These are phyloP conservation scores for Staphylotrichum longicolle DNA, from an alignment of 495 filamentous ascomycete genomes.

Conservation along the genomic window DNA sequence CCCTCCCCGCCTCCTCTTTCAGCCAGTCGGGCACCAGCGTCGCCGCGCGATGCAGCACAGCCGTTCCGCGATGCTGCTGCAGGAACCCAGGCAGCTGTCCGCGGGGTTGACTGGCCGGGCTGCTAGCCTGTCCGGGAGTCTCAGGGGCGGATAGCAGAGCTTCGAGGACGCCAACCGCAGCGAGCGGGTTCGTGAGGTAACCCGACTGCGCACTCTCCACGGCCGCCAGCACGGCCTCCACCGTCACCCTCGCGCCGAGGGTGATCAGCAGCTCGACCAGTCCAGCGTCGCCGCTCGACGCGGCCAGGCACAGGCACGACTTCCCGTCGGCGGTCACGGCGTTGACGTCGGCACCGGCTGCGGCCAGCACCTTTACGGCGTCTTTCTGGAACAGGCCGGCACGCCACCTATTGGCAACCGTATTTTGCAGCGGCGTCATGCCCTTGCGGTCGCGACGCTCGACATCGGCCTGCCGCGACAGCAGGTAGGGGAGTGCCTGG, in stretches of 20 bases:
- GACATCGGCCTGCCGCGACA: slow-evolving; percentile 41
- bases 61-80: not conserved
- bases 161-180: not conserved
- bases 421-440: slow-evolving; percentile 42
- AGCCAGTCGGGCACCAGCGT: not conserved
- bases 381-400: slow-evolving; percentile 25
- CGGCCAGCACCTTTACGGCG: slow-evolving; percentile 14
- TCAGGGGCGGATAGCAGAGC: slow-evolving; percentile 1
- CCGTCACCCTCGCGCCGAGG: slow-evolving; percentile 3
- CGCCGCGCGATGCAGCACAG: slow-evolving; percentile 15
- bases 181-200: too few relatives aligned
- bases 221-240: slow-evolving; percentile 1
- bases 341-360: slow-evolving; percentile 19
- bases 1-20: not conserved
- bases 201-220: not conserved
- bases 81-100: not conserved
- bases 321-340: not conserved
- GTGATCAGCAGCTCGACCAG: slow-evolving; percentile 10
- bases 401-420: slow-evolving; percentile 29
- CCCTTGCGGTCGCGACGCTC: slow-evolving; percentile 37
- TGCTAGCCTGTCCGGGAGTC: not conserved
- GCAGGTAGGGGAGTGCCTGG: slow-evolving; percentile 43
- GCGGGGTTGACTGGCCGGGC: not conserved
- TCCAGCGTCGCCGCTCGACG: slow-evolving; percentile 4
- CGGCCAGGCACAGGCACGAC: slow-evolving; percentile 4